These are phyloP conservation scores for Solanum sejunctum DNA, from an alignment of 257 asterid genomes.

Conservation along the genomic window DNA sequence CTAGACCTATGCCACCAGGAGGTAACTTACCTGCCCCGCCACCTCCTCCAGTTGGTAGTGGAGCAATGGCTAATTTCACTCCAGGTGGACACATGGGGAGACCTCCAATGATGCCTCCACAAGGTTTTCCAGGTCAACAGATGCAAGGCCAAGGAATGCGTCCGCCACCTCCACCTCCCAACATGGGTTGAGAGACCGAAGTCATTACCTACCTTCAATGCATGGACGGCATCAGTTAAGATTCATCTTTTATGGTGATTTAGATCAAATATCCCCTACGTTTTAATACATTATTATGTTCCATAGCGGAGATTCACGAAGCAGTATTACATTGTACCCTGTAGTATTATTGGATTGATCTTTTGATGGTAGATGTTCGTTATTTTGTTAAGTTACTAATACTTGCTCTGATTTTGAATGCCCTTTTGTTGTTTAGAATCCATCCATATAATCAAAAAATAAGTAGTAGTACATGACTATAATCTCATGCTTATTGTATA, in stretches of 20 bases:
- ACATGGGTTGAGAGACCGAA: slow-evolving; percentile 37
- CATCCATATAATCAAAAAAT: no score
- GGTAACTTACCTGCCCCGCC: slow-evolving; percentile 90
- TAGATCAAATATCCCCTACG: neutral
- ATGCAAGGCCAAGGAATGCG: slow-evolving; percentile 50
- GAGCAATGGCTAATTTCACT: slow-evolving; percentile 72
- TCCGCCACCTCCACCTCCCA: slow-evolving; percentile 72
- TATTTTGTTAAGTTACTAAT: no score
- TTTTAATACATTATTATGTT: no score
- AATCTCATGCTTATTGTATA: neutral
- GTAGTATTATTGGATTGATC: no score
- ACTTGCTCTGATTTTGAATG: no score
- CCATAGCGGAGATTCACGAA: no score
- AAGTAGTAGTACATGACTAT: neutral
- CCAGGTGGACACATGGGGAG: slow-evolving; percentile 77
- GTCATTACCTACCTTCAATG: neutral
- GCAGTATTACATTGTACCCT: no score
- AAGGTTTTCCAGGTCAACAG: slow-evolving; percentile 67
- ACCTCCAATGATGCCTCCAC: slow-evolving; percentile 75
- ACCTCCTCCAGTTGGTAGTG: slow-evolving; percentile 71
- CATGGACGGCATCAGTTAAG: neutral
- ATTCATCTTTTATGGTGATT: neutral
- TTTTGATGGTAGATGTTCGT: no score
- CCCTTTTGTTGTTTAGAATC: no score
- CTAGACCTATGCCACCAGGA: slow-evolving; percentile 98